These are phyloP conservation scores for Helicocarpus griseus DNA, from an alignment of 2,329 filamentous ascomycete species.

Conservation along the genomic window DNA sequence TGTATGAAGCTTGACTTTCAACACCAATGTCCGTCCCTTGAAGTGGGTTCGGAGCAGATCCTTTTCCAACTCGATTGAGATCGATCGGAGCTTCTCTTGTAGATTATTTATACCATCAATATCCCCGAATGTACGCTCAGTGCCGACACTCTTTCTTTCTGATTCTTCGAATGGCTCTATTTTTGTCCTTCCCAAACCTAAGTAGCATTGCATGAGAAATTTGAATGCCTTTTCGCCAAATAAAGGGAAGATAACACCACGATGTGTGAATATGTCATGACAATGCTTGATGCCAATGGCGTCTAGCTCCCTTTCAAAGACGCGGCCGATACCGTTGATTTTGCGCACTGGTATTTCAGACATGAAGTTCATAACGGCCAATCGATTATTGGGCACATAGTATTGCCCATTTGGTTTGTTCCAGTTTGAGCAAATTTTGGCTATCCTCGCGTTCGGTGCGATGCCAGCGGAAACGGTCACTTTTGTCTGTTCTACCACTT, in stretches of 20 bases:
- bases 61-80: slow-evolving; percentile 76
- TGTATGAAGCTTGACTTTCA: slow-evolving; percentile 91
- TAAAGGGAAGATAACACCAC: slow-evolving; percentile 62
- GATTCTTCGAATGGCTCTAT: slow-evolving; percentile 82
- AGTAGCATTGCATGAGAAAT: slow-evolving; percentile 73
- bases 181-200: slow-evolving; percentile 76
- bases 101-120: slow-evolving; percentile 60
- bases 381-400: slow-evolving; percentile 59
- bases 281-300: slow-evolving; percentile 82
- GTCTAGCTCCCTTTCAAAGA: slow-evolving; percentile 81
- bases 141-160: slow-evolving; percentile 87
- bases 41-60: slow-evolving; percentile 71
- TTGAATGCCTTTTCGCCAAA: slow-evolving; percentile 89
- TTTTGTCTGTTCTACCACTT: slow-evolving; percentile 65
- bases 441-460: slow-evolving; percentile 82
- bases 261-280: slow-evolving; percentile 71
- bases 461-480: slow-evolving; percentile 93
- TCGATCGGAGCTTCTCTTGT: slow-evolving; percentile 66
- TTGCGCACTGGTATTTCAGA: slow-evolving; percentile 72
- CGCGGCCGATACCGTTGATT: slow-evolving; percentile 88
- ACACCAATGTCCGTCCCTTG: slow-evolving; percentile 79
- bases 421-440: slow-evolving; percentile 89
- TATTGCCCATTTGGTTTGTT: slow-evolving; percentile 98
- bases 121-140: slow-evolving; percentile 83
- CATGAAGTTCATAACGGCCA: slow-evolving; percentile 78